Evolutionary conservation across 306 rosid species (phyloP).

Genomic region (Medicago arabica): DNA sequence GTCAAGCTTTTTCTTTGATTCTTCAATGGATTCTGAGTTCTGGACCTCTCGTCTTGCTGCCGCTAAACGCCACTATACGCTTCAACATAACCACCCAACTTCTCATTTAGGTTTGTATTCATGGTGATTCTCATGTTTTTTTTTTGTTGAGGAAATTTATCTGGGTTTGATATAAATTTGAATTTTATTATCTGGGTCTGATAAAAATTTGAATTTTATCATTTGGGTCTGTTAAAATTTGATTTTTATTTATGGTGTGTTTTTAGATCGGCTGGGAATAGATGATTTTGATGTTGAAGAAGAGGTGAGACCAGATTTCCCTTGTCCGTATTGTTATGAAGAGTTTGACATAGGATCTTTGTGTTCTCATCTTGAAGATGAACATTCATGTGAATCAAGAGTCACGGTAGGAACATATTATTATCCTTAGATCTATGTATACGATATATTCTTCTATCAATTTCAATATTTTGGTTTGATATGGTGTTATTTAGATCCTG

Average conservation of each 20-base stretch:
- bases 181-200: constrained; percentile 12
- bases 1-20: constrained; percentile 39
- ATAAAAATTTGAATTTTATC: constrained; percentile 31
- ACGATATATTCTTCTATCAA: not conserved
- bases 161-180: constrained; percentile 6
- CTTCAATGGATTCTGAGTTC: constrained; percentile 90
- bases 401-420: constrained; percentile 63
- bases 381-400: constrained; percentile 86
- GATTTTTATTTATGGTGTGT: constrained; percentile 16
- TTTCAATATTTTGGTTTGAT: constrained; percentile 23
- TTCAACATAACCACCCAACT: constrained; percentile 76
- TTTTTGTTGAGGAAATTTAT: not conserved
- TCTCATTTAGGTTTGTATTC: constrained; percentile 69
- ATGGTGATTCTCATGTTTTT: not conserved
- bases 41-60: constrained; percentile 97
- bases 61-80: constrained; percentile 82
- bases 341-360: constrained; percentile 86
- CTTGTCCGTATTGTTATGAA: constrained; percentile 90
- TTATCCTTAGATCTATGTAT: constrained; percentile 35
- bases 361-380: constrained; percentile 94
- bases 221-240: constrained; percentile 39
- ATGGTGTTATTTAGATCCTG: constrained; percentile 23
- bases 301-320: constrained; percentile 86
- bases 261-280: constrained; percentile 82
- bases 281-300: constrained; percentile 89